Evolutionary conservation across 306 rosid species (phyloP).

Genomic region (Corylus heterophylla): DNA sequence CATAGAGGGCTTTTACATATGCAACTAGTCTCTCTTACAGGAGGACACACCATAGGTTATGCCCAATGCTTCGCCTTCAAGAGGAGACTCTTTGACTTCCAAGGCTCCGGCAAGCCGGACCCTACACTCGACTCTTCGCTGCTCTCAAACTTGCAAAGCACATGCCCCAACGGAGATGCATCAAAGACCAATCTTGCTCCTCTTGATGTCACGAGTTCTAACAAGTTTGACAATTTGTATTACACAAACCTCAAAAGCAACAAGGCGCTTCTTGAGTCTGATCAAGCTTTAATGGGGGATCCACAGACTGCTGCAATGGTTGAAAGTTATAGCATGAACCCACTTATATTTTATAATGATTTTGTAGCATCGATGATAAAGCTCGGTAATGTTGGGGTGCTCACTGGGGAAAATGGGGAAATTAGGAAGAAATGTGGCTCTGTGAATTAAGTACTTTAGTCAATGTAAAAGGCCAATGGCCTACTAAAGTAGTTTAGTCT

Average conservation of each 20-base stretch:
- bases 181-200: constrained; percentile 56
- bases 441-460: constrained; percentile 33
- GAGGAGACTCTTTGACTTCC: constrained; percentile 56
- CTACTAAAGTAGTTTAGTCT: background rate
- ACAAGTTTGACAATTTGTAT: constrained; percentile 54
- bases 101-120: constrained; percentile 63
- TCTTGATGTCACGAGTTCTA: constrained; percentile 42
- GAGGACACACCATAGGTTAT: constrained; percentile 73
- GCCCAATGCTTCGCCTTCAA: constrained; percentile 67
- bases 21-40: constrained; percentile 21
- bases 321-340: constrained; percentile 38
- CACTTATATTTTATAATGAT: constrained; percentile 42
- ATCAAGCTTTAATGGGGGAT: constrained; percentile 48
- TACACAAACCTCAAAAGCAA: constrained; percentile 37
- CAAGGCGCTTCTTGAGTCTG: constrained; percentile 59
- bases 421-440: constrained; percentile 56
- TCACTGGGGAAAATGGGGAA: constrained; percentile 55
- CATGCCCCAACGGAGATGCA: constrained; percentile 50
- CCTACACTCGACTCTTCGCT: constrained; percentile 42
- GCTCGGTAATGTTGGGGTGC: constrained; percentile 54
- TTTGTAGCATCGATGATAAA: constrained; percentile 65
- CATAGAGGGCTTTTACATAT: background rate
- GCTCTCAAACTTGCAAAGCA: constrained; percentile 38
- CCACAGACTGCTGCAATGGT: constrained; percentile 43
- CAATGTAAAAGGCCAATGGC: too few relatives aligned